phyloP scores from a whole-genome alignment of 1,139 yeast species.

The Scheffersomyces segobiensis region DNA sequence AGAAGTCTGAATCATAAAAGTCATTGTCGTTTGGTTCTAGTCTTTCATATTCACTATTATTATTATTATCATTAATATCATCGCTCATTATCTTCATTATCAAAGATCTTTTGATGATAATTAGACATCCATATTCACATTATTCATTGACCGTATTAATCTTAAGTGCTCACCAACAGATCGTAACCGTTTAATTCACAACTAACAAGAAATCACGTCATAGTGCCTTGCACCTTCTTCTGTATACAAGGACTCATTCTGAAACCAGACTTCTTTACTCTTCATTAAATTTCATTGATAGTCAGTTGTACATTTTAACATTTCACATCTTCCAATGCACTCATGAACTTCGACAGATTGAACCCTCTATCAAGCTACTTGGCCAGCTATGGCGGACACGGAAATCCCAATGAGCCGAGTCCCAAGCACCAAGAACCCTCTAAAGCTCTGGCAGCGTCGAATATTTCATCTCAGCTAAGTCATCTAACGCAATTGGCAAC shows the following conservation, averaged over 20 bases:
- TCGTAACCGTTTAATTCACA: neutral
- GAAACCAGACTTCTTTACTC: too few relatives aligned
- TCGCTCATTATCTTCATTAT: neutral
- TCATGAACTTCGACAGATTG: constrained; percentile 36
- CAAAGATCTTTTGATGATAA: neutral
- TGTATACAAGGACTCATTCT: too few relatives aligned
- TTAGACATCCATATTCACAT: neutral
- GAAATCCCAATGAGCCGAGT: neutral
- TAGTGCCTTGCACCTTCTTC: neutral
- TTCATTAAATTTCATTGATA: neutral
- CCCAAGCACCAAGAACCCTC: neutral
- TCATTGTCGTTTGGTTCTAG: neutral
- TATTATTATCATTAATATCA: too few relatives aligned
- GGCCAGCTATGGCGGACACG: constrained; percentile 11
- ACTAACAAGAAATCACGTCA: neutral
- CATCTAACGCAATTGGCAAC: neutral
- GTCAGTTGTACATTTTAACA: neutral
- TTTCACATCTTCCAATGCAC: neutral
- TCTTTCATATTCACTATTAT: neutral
- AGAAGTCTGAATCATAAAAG: neutral
- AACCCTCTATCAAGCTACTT: constrained; percentile 28
- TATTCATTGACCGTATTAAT: too few relatives aligned
- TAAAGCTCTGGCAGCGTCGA: constrained; percentile 1
- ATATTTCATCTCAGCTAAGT: neutral
- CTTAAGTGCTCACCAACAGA: neutral